Evolutionary conservation across 495 filamentous ascomycete species (phyloP), one percentile per base, ranked within the genome.

Genomic region (Bombardia bombarda): DNA sequence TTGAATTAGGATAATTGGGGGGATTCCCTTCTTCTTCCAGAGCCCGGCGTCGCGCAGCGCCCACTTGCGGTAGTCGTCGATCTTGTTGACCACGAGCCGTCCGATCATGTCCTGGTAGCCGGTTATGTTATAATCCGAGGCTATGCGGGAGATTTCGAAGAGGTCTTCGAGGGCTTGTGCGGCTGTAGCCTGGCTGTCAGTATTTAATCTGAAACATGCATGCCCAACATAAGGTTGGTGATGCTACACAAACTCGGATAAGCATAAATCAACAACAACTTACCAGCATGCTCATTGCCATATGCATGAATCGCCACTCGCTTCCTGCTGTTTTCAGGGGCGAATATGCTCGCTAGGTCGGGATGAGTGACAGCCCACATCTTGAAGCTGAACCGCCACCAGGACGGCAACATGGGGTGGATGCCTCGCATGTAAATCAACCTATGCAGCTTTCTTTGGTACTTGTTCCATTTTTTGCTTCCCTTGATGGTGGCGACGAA

Each of bases 391-490:
- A 54, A 19, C 32, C 46, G 35, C 60, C 57, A 60, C 22, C 40
- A 50, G 7, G 60, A 56, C n/a, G 57, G 57, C 19, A 62, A 43
- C 49, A 62, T 50, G 6, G 60, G 60, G 28, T 60, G 57, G 7
- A 48, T 38, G 5, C 60, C 60, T 36, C 55, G 52, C 46, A 62
- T 44, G 35, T 46, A 58, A 21, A 56, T 43, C 18, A 62, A 45
- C 34, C 51, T 51, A 39, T 62, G 57, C 1, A 62, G 32, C 23
- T 52, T 55, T 7, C 19, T 43, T 31, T 62, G 57, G 10, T 56
- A 50, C 5, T 22, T 25, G 30, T 56, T 60, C 60, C 60, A 62
- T 8, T 43, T 21, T 8, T 52, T 42, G 31, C 32, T 51, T 13
- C 52, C 57, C 13, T 55, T 47, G 9, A 62, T 19, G 17, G 30